Evolutionary conservation across 2,329 filamentous ascomycete species (phyloP), one percentile per base, ranked within the genome.

Genomic region (Nannizziopsis arthrosporioides): DNA sequence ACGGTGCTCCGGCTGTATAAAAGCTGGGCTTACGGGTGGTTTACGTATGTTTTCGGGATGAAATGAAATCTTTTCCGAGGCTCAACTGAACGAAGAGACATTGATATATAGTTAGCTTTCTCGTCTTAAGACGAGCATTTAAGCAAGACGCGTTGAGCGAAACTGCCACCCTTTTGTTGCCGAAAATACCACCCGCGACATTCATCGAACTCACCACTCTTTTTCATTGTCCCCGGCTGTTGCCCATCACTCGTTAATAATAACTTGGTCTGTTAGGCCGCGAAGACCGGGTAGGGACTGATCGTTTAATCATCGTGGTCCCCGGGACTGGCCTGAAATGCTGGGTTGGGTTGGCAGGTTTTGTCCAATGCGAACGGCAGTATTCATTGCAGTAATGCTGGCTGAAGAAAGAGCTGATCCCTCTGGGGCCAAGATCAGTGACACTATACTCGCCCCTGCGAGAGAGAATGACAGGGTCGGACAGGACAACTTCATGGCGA

Each of bases 381-480:
- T 51, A 66, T 4, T 43, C 37, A 42, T 60, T 63, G 55, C 68
- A 70, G 8, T 10, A 2, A 49, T 70, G 67, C 27, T 60, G 54
- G 41, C 55, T 57, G 55, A 69, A 71, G 53, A 71, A 71, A 1
- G 63, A 61, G 44, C 56, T 61, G 53, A 71, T 70, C 3, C 67
- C 68, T 0, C 60, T 43, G 4, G 59, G 51, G 2, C 67, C 67
- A 5, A 71, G 59, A 45, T 70, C 68, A 1, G 67, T 63, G 17
- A 64, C 60, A 15, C 67, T 67, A 41, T 64, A 69, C 7, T 65
- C 55, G n/a, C 59, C 53, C 3, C 42, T 56, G 6, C 55, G 62
- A 1, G 69, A 70, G 42, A 71, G 51, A 48, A 71, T 68, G 46
- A 67, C 68, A 0, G 67, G 68, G 53, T 71, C 67, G 0, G 68